Percentiles rank a stretch among this genome's conserved stretches.
Conservation (phyloP, 1,284 basidiomycete genomes). For the Taiwanofungus camphoratus region DNA sequence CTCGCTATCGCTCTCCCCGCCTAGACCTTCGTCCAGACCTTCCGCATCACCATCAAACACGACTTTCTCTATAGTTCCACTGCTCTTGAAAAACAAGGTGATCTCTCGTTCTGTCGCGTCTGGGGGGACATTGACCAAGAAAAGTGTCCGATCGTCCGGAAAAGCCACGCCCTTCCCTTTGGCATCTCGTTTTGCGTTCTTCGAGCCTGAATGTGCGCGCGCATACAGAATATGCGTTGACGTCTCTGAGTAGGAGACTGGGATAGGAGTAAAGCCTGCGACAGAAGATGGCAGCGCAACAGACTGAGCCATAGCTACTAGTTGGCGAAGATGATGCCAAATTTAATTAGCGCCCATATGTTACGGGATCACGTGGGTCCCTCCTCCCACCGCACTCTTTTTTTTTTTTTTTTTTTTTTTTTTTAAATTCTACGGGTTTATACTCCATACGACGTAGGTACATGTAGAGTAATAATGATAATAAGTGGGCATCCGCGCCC, state of each 20-base stretch:
- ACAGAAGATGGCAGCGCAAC: conserved; percentile 23
- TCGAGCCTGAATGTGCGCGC: conserved; percentile 46
- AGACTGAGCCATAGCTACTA: conserved; percentile 8
- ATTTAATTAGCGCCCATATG: no score
- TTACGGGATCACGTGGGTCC: no score
- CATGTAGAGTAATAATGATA: no score
- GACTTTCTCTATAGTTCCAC: conserved; percentile 74
- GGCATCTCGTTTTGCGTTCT: conserved; percentile 27
- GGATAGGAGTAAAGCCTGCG: conserved; percentile 55
- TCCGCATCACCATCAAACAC: conserved; percentile 47
- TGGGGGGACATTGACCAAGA: conserved; percentile 81
- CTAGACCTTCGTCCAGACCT: conserved; percentile 28
- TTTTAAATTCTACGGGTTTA: no score
- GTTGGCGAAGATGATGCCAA: not conserved
- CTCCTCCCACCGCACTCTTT: no score
- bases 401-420: no score
- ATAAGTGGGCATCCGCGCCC: no score
- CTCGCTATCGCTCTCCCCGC: conserved; percentile 27
- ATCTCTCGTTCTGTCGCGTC: conserved; percentile 80
- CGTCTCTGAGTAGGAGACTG: conserved; percentile 46
- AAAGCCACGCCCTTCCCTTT: conserved; percentile 27
- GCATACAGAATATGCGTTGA: conserved; percentile 62
- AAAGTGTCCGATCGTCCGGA: conserved; percentile 73
- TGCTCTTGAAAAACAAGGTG: conserved; percentile 63
- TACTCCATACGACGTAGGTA: no score